Base-by-base conservation (phyloP, 805 yeast species). In the Saccharomycopsis lassenensis region DNA sequence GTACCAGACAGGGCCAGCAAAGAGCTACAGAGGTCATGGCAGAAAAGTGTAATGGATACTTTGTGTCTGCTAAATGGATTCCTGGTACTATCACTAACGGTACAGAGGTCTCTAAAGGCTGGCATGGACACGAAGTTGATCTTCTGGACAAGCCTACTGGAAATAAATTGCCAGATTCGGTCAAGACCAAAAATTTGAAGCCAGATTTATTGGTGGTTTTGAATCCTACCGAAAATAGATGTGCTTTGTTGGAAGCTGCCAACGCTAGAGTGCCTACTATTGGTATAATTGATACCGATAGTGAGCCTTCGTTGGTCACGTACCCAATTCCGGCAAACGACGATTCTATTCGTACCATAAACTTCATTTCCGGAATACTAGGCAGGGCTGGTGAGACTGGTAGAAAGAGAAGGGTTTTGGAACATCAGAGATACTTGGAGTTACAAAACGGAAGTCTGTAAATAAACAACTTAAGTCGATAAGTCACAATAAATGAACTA, bases 261-360 rank as follows among this genome's bases (percentile, higher is more conserved):
- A 74, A 74, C 51, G 66, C 77, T 41, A 71, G 94, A 55, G 72
- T 91, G 22, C 98, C 98, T 40, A 86, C 96, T 1, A 75, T 91
- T 49, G 97, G 95, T 20, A 70, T 91, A 40, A 75, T 91, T 44
- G 98, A 91, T 59, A 87, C 97, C 16, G 89, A 91, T 58, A 76
- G 81, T 55, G 95, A 91, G 54, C 94, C 96, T 6, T 71, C 82
- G 11, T 61, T 80, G 48, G 82, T 89, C 36, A 85, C 95, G 1
- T 91, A 91, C 53, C 94, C 97, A 35, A 82, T 91, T 47, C 97
- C 97, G 12, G 94, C 94, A 45, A 91, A 91, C 55, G 97, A 91
- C 56, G 96, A 87, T 55, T 79, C 94, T 5, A 61, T 74, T 40
- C 72, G 98, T 56, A 71, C 94, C 5, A 74, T 80, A 7, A 78